phyloP scores from a whole-genome alignment of 768 basidiomycete genomes.

The Leucosporidium creatinivorum region DNA sequence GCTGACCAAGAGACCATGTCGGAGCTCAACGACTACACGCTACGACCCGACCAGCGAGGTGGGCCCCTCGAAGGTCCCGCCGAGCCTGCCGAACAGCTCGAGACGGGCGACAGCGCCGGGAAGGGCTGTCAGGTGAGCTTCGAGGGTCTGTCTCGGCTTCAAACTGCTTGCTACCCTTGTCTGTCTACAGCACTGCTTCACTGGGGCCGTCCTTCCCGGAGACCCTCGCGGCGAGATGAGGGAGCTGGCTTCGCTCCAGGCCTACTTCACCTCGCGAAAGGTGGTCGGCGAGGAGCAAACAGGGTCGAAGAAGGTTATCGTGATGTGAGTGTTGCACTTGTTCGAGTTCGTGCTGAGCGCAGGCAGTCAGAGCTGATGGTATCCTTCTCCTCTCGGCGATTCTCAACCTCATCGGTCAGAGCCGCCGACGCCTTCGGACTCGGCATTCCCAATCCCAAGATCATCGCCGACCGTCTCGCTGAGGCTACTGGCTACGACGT shows the following conservation, averaged over 20 bases:
- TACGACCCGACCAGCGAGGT: no score
- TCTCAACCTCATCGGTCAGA: background rate
- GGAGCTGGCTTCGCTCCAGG: background rate
- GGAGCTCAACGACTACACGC: no score
- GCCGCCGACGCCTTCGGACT: conserved; percentile 9
- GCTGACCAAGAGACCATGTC: no score
- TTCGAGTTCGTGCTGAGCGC: background rate
- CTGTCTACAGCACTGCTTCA: background rate
- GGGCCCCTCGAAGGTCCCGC: no score
- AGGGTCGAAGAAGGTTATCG: background rate
- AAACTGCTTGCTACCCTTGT: background rate
- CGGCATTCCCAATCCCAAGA: background rate
- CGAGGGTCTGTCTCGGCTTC: no score
- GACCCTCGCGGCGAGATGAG: background rate
- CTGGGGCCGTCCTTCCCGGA: background rate
- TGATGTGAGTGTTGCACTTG: background rate
- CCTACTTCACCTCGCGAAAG: background rate
- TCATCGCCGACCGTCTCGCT: background rate
- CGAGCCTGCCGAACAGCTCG: no score
- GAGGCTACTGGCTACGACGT: background rate
- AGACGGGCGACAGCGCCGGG: no score
- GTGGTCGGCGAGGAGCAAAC: background rate
- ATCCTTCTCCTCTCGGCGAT: background rate
- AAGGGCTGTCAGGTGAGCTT: no score
- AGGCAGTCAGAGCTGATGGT: background rate